Conservation (phyloP, 768 basidiomycete genomes). For the Mrakia gelida region DNA sequence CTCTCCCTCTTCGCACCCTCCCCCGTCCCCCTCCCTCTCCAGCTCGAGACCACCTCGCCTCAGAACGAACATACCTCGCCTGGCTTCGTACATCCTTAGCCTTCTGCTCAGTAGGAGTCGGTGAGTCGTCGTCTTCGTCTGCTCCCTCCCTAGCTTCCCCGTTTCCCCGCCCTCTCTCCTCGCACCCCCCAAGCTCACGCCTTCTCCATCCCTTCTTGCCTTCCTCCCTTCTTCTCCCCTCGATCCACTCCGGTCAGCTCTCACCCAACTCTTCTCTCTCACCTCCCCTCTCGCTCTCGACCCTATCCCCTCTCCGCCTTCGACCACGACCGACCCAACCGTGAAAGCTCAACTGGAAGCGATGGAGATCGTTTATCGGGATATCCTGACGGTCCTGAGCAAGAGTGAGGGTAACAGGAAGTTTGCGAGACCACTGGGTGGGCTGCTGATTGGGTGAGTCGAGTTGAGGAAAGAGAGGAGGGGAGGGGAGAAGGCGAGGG, state of each 20-base stretch:
- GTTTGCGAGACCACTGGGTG: constrained; percentile 34
- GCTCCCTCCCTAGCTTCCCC: neutral
- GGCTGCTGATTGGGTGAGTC: constrained; percentile 30
- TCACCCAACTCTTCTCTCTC: constrained; percentile 37
- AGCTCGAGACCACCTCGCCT: constrained; percentile 33
- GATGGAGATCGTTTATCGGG: constrained; percentile 10
- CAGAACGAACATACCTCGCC: constrained; percentile 36
- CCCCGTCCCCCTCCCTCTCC: neutral
- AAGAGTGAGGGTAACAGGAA: constrained; percentile 7
- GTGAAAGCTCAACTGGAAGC: constrained; percentile 4
- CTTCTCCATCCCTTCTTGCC: neutral
- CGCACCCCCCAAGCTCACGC: neutral
- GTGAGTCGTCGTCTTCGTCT: neutral
- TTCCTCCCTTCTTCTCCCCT: neutral
- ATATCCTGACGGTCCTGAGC: neutral
- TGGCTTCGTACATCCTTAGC: constrained; percentile 35
- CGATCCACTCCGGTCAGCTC: neutral
- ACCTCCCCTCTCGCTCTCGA: constrained; percentile 21
- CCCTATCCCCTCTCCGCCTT: neutral
- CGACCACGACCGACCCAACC: neutral
- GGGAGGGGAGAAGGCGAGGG: neutral
- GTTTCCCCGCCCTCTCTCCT: neutral
- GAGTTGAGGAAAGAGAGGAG: too few relatives aligned
- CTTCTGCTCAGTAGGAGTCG: constrained; percentile 32
- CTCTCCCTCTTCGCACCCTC: neutral